Evolutionary conservation across 805 yeast genomes (phyloP).

Genomic region (Saitoella complicata): DNA sequence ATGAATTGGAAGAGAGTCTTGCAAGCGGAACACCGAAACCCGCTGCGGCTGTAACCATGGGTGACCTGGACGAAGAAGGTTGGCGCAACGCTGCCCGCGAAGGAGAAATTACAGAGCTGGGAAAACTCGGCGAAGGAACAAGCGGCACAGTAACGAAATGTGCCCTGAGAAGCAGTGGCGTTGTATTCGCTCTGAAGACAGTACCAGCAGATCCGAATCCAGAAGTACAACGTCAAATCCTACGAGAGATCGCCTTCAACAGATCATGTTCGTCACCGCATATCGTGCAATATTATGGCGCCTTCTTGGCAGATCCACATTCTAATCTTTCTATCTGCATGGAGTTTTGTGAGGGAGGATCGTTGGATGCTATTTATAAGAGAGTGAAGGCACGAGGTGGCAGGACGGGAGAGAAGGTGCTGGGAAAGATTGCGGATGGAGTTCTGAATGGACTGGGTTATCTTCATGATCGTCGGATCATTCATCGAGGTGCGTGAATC

Average conservation of each 20-base stretch:
- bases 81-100: conserved; percentile 46
- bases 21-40: too few species aligned
- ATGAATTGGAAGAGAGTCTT: too few species aligned
- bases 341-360: conserved; percentile 94
- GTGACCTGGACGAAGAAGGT: conserved; percentile 47
- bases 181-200: conserved; percentile 69
- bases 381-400: conserved; percentile 59
- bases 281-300: conserved; percentile 86
- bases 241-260: conserved; percentile 81
- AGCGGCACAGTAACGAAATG: conserved; percentile 87
- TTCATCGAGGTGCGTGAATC: conserved; percentile 46
- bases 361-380: conserved; percentile 81
- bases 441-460: conserved; percentile 75
- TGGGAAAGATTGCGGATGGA: conserved; percentile 79
- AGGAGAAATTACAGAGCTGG: conserved; percentile 50
- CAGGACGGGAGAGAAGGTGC: conserved; percentile 78
- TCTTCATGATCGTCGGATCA: conserved; percentile 70
- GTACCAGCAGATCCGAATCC: conserved; percentile 67
- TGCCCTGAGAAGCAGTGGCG: conserved; percentile 36
- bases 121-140: conserved; percentile 79
- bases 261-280: conserved; percentile 64
- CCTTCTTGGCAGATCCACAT: conserved; percentile 59
- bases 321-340: conserved; percentile 83
- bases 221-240: conserved; percentile 73
- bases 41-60: too few species aligned